Evolutionary conservation across 1,139 yeast genomes (phyloP).

Genomic region (Eremothecium sinecaudum): DNA sequence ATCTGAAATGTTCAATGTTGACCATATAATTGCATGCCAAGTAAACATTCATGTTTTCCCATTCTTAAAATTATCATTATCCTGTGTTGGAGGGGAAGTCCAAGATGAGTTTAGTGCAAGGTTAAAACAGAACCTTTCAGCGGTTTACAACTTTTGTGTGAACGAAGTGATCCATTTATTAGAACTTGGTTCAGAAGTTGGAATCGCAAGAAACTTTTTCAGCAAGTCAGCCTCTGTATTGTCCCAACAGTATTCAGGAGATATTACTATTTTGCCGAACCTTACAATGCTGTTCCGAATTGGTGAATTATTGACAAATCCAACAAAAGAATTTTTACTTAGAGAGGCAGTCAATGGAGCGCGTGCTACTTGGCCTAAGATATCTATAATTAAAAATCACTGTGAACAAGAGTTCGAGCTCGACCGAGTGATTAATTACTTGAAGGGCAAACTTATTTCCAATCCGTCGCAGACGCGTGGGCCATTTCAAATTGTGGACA

Average conservation of each 20-base stretch:
- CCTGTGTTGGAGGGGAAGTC: conserved; percentile 62
- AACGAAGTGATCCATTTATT: conserved; percentile 73
- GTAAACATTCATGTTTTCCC: conserved; percentile 97
- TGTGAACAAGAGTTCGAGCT: conserved; percentile 83
- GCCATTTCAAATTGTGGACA: conserved; percentile 21
- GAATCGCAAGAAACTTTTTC: conserved; percentile 61
- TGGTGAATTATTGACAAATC: conserved; percentile 60
- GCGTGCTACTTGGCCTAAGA: conserved; percentile 86
- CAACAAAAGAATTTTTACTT: conserved; percentile 62
- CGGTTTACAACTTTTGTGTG: conserved; percentile 49
- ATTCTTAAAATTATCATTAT: conserved; percentile 54
- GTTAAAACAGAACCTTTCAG: conserved; percentile 45
- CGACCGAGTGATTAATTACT: conserved; percentile 61
- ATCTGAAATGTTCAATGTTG: conserved; percentile 93
- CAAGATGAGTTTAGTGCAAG: conserved; percentile 52
- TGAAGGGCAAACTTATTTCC: conserved; percentile 58
- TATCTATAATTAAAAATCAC: conserved; percentile 75
- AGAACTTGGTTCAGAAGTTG: conserved; percentile 63
- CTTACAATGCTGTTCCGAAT: conserved; percentile 48
- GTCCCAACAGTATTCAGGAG: conserved; percentile 85
- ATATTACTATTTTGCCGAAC: conserved; percentile 83
- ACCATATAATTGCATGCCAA: conserved; percentile 93
- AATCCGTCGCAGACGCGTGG: conserved; percentile 23
- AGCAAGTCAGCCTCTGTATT: conserved; percentile 66
- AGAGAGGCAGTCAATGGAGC: conserved; percentile 77